Conservation (phyloP, 2,329 filamentous ascomycete species). For the Aspergillus sp. region DNA sequence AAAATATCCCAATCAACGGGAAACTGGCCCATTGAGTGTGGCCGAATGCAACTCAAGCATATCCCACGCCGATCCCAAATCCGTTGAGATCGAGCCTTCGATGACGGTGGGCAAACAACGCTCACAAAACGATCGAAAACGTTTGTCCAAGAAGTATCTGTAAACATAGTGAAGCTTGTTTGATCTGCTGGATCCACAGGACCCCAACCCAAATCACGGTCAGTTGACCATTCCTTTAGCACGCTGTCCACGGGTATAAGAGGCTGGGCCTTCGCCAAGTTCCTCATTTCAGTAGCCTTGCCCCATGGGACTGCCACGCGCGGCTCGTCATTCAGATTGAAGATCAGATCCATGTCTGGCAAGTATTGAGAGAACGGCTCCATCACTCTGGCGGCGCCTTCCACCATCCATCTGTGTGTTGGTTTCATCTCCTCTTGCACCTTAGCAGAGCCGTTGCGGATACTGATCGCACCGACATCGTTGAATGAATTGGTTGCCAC, state of each 20-base stretch:
- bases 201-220: slow-evolving; percentile 32
- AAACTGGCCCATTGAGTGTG: slow-evolving; percentile 61
- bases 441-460: slow-evolving; percentile 46
- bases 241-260: slow-evolving; percentile 14
- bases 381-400: slow-evolving; percentile 48
- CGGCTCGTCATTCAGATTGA: slow-evolving; percentile 56
- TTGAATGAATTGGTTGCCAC: slow-evolving; percentile 48
- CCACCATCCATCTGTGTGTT: slow-evolving; percentile 52
- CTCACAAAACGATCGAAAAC: slow-evolving; percentile 38
- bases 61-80: slow-evolving; percentile 58
- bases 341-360: slow-evolving; percentile 56
- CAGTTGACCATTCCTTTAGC: slow-evolving; percentile 27
- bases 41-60: slow-evolving; percentile 54
- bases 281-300: slow-evolving; percentile 30
- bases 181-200: slow-evolving; percentile 28
- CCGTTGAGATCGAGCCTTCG: slow-evolving; percentile 50
- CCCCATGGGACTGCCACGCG: slow-evolving; percentile 49
- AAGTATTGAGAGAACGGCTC: slow-evolving; percentile 46
- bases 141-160: slow-evolving; percentile 32
- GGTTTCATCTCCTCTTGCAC: slow-evolving; percentile 45
- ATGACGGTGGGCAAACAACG: slow-evolving; percentile 54
- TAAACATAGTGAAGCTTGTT: slow-evolving; percentile 29
- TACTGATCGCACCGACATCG: slow-evolving; percentile 48
- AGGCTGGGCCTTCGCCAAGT: slow-evolving; percentile 16
- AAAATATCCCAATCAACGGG: slow-evolving; percentile 57